These are phyloP conservation scores for Euphorbia pulcherrima DNA, from an alignment of 345 rosid species.

Conservation along the genomic window DNA sequence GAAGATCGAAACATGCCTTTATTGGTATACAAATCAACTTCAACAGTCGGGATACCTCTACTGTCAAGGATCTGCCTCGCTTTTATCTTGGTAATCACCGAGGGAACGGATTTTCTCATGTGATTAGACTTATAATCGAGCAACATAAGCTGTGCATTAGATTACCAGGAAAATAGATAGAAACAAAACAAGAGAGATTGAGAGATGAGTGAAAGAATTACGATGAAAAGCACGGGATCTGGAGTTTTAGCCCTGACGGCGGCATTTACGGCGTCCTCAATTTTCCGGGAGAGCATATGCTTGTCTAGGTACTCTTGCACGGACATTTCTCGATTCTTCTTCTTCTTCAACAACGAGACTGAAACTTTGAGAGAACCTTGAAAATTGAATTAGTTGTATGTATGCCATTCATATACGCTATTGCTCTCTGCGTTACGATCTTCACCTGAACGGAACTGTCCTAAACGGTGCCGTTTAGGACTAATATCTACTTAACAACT, in stretches of 20 bases:
- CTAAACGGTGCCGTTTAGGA: background rate
- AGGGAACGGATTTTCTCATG: conserved; percentile 77
- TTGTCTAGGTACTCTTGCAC: conserved; percentile 92
- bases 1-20: conserved; percentile 92
- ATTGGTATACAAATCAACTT: conserved; percentile 80
- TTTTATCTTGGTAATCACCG: conserved; percentile 77
- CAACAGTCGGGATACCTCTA: conserved; percentile 90
- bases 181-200: background rate
- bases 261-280: conserved; percentile 99
- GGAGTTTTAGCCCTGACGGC: conserved; percentile 88
- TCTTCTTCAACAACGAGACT: background rate
- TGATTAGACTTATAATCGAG: conserved; percentile 66
- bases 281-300: conserved; percentile 87
- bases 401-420: no score
- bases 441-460: background rate
- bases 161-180: background rate
- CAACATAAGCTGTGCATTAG: background rate
- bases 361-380: background rate
- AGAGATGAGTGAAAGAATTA: conserved; percentile 22
- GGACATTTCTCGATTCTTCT: conserved; percentile 49
- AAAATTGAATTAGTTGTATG: background rate
- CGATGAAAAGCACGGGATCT: conserved; percentile 97
- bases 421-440: background rate
- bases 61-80: conserved; percentile 95
- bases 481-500: no score